Percentiles rank a stretch among this genome's conserved stretches.
Conservation (phyloP, 345 rosid species). For the Melaleuca quinquenervia region DNA sequence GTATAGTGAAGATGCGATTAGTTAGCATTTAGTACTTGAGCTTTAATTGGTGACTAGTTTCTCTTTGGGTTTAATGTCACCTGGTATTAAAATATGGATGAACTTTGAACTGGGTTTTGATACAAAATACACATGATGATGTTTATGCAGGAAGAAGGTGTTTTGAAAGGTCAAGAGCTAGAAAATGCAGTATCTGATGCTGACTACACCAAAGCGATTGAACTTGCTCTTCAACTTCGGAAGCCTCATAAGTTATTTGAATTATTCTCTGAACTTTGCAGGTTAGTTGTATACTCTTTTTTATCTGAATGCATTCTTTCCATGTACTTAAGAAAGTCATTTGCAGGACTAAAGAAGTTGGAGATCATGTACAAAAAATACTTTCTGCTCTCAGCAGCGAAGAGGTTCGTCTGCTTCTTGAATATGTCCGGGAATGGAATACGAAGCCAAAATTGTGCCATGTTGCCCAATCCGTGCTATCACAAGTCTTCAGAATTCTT, state of each 20-base stretch:
- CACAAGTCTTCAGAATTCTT: constrained; percentile 51
- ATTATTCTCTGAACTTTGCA: constrained; percentile 62
- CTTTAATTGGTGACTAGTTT: background rate
- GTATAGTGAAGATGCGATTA: background rate
- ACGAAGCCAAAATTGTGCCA: constrained; percentile 86
- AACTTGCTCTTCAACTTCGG: constrained; percentile 74
- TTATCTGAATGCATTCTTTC: background rate
- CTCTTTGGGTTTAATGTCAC: background rate
- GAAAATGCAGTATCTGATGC: constrained; percentile 83
- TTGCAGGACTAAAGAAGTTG: constrained; percentile 51
- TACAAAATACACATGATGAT: background rate
- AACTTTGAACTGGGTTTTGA: background rate
- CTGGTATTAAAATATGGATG: background rate
- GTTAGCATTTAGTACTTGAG: background rate
- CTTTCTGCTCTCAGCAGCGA: constrained; percentile 56
- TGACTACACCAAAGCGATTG: constrained; percentile 66
- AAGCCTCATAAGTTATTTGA: constrained; percentile 75
- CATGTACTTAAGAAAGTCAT: background rate
- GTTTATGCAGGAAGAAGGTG: constrained; percentile 55
- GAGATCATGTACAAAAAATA: constrained; percentile 45
- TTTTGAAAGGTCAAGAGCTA: constrained; percentile 74
- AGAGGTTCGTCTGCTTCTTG: constrained; percentile 58
- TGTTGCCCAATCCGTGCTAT: constrained; percentile 75
- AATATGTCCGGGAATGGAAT: constrained; percentile 89
- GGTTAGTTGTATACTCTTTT: constrained; percentile 28